phyloP scores from a whole-genome alignment of 805 yeast genomes.

The Metschnikowia hibisci region DNA sequence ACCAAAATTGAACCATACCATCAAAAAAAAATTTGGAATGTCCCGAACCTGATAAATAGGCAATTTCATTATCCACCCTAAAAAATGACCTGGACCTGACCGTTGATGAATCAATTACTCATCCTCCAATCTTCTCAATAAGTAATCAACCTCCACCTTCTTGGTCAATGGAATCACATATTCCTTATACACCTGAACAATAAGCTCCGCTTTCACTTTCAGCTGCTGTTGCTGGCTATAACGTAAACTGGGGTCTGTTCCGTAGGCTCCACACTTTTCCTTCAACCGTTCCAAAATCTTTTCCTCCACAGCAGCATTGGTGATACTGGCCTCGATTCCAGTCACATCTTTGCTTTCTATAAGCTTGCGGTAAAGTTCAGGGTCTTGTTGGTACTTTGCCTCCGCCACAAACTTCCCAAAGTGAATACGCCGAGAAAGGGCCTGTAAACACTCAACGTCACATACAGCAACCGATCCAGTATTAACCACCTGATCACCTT shows the following conservation, averaged over 20 bases:
- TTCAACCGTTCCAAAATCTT: constrained; percentile 74
- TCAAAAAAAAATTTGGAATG: neutral
- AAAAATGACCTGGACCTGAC: too few species aligned
- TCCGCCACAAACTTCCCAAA: constrained; percentile 98
- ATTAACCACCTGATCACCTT: constrained; percentile 78
- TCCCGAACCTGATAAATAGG: neutral
- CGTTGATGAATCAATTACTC: neutral
- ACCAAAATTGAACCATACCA: too few species aligned
- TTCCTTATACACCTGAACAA: constrained; percentile 80
- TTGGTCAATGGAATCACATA: constrained; percentile 92
- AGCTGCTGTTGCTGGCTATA: constrained; percentile 68
- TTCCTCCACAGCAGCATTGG: constrained; percentile 83
- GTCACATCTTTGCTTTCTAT: constrained; percentile 61
- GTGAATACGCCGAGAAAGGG: constrained; percentile 87
- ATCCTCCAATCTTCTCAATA: constrained; percentile 56
- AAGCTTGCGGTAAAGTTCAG: constrained; percentile 56
- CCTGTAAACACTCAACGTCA: constrained; percentile 85
- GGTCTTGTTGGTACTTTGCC: constrained; percentile 75
- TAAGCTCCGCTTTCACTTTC: constrained; percentile 75
- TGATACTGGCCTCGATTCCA: constrained; percentile 77
- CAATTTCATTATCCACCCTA: neutral
- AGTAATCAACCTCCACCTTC: constrained; percentile 90
- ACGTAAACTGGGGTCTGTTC: constrained; percentile 78
- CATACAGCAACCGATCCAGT: constrained; percentile 80
- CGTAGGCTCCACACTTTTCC: constrained; percentile 81